Evolutionary conservation across 805 yeast genomes (phyloP).

Genomic region (Hanseniaspora clermontiae): DNA sequence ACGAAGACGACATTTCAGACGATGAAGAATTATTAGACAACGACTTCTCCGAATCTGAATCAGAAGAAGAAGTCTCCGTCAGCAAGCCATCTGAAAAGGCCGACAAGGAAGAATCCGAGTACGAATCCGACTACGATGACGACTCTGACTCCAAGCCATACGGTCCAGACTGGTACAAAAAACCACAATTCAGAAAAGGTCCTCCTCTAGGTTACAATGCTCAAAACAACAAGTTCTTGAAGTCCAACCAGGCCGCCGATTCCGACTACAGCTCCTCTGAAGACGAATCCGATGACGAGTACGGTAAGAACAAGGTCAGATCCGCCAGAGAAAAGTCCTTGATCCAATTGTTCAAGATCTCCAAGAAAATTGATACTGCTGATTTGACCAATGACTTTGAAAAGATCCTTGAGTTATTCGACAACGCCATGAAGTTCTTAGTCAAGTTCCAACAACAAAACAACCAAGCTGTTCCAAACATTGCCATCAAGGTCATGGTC

Average conservation of each 20-base stretch:
- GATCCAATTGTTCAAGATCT: constrained; percentile 65
- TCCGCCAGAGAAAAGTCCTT: constrained; percentile 84
- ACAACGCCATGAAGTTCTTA: constrained; percentile 54
- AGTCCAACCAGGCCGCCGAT: constrained; percentile 21
- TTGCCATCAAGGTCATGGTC: constrained; percentile 54
- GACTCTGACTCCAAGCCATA: constrained; percentile 32
- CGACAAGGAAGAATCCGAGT: constrained; percentile 25
- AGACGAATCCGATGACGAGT: constrained; percentile 37
- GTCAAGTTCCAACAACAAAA: constrained; percentile 67
- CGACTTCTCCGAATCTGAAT: constrained; percentile 25
- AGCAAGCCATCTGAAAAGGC: constrained; percentile 23
- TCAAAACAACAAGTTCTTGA: constrained; percentile 25
- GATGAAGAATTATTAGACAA: constrained; percentile 21
- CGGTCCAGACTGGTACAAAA: constrained; percentile 36
- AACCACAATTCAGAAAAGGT: constrained; percentile 30
- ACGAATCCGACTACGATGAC: constrained; percentile 33
- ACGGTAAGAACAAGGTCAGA: constrained; percentile 71
- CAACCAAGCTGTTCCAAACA: constrained; percentile 50
- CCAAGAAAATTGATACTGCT: constrained; percentile 56
- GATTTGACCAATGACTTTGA: constrained; percentile 70
- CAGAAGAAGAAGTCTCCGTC: constrained; percentile 14
- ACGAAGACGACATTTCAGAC: constrained; percentile 28
- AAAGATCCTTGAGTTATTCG: constrained; percentile 61
- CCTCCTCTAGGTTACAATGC: constrained; percentile 21
- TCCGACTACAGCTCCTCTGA: constrained; percentile 25